Evolutionary conservation across 2,329 filamentous ascomycete genomes (phyloP).

Genomic region (Fusarium citri): DNA sequence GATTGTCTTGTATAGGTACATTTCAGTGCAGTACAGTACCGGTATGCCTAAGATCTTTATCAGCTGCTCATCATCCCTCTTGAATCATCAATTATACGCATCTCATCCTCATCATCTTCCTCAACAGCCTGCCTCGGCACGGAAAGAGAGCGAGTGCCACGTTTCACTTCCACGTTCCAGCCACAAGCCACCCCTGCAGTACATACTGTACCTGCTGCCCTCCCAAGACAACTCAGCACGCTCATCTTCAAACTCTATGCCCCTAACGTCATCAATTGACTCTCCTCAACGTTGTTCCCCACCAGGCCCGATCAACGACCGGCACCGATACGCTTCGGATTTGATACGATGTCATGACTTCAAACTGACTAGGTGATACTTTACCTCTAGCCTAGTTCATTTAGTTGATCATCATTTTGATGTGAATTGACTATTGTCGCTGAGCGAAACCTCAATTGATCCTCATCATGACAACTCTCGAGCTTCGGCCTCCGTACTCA

Average conservation of each 20-base stretch:
- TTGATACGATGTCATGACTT: slow-evolving; percentile 20
- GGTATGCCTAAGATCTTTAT: neutral
- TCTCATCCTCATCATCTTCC: neutral
- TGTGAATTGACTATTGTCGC: neutral
- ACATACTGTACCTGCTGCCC: neutral
- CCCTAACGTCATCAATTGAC: slow-evolving; percentile 9
- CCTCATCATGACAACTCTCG: slow-evolving; percentile 78
- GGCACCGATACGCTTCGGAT: slow-evolving; percentile 20
- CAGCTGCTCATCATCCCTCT: neutral
- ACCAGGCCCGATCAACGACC: slow-evolving; percentile 29
- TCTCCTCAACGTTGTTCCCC: neutral
- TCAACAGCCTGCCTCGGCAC: neutral
- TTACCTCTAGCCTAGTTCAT: neutral
- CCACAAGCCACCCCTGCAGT: neutral
- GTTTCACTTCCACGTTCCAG: neutral
- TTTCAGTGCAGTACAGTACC: neutral
- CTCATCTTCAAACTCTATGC: neutral
- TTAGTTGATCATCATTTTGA: neutral
- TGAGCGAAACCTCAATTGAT: neutral
- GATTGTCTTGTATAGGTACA: neutral
- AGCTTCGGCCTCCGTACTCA: slow-evolving; percentile 80
- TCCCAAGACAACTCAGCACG: neutral
- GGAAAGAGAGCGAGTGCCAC: neutral
- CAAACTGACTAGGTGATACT: neutral
- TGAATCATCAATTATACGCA: neutral